phyloP scores from a whole-genome alignment of 768 basidiomycete species.

The Tulasnella calospora region DNA sequence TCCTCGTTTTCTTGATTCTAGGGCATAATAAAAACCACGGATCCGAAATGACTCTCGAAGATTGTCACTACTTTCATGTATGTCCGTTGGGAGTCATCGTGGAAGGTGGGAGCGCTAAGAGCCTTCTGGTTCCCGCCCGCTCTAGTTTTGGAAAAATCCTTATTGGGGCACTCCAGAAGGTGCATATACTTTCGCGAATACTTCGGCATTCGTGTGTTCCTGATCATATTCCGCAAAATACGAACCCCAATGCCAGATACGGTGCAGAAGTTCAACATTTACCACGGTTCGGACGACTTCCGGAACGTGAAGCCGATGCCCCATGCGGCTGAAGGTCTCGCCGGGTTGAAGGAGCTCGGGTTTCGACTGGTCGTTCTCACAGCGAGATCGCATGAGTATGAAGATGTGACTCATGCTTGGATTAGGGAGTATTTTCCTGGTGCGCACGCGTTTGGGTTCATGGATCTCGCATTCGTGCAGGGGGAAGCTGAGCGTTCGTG shows the following conservation, averaged over 20 bases:
- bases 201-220: no score
- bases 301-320: conserved; percentile 5
- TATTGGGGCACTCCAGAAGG: conserved; percentile 9
- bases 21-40: conserved; percentile 21
- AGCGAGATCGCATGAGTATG: conserved; percentile 9
- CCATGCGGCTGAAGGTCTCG: background rate
- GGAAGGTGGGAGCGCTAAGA: no score
- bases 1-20: background rate
- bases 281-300: background rate
- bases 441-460: background rate
- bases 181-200: background rate
- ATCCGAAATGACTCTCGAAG: background rate
- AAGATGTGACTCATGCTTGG: background rate
- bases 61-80: conserved; percentile 12
- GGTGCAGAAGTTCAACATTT: background rate
- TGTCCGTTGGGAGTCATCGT: background rate
- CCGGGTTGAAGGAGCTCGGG: background rate
- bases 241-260: background rate
- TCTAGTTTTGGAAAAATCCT: conserved; percentile 20
- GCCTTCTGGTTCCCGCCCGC: background rate
- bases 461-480: background rate
- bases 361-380: conserved; percentile 10
- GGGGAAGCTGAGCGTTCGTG: background rate
- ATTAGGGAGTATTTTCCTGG: conserved; percentile 5
- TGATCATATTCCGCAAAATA: no score